Evolutionary conservation across 768 basidiomycete genomes (phyloP).

Genomic region (Agrocybe chaxingu): DNA sequence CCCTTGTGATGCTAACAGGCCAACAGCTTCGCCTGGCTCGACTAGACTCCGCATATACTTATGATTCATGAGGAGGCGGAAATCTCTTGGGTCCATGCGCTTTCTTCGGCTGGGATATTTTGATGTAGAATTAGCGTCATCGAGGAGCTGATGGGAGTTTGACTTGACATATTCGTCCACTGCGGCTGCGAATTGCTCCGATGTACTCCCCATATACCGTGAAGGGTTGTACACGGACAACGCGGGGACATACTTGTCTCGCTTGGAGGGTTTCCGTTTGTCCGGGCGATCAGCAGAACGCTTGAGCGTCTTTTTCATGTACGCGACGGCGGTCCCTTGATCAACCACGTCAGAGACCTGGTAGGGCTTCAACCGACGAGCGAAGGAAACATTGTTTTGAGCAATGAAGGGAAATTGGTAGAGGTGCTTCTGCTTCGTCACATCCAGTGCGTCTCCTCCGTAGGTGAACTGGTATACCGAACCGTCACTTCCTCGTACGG

Average conservation of each 20-base stretch:
- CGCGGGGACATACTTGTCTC: slow-evolving; percentile 66
- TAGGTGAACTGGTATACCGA: slow-evolving; percentile 96
- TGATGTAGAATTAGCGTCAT: slow-evolving; percentile 30
- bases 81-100: slow-evolving; percentile 51
- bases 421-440: slow-evolving; percentile 95
- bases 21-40: slow-evolving; percentile 98
- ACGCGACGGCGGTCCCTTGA: slow-evolving; percentile 58
- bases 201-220: slow-evolving; percentile 83
- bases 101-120: slow-evolving; percentile 41
- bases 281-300: slow-evolving; percentile 45
- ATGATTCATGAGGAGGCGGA: slow-evolving; percentile 82
- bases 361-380: slow-evolving; percentile 66
- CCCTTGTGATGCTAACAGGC: slow-evolving; percentile 96
- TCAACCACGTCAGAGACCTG: slow-evolving; percentile 58
- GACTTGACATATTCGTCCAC: slow-evolving; percentile 75
- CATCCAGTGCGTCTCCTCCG: slow-evolving; percentile 94
- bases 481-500: slow-evolving; percentile 92
- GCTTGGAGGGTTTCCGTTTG: slow-evolving; percentile 42
- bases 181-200: slow-evolving; percentile 84
- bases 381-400: slow-evolving; percentile 77
- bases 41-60: slow-evolving; percentile 93
- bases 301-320: slow-evolving; percentile 93
- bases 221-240: slow-evolving; percentile 77
- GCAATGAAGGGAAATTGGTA: slow-evolving; percentile 92
- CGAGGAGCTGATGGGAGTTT: slow-evolving; percentile 55